Evolutionary conservation across 345 rosid species (phyloP).

Genomic region (Lepidium africanum): DNA sequence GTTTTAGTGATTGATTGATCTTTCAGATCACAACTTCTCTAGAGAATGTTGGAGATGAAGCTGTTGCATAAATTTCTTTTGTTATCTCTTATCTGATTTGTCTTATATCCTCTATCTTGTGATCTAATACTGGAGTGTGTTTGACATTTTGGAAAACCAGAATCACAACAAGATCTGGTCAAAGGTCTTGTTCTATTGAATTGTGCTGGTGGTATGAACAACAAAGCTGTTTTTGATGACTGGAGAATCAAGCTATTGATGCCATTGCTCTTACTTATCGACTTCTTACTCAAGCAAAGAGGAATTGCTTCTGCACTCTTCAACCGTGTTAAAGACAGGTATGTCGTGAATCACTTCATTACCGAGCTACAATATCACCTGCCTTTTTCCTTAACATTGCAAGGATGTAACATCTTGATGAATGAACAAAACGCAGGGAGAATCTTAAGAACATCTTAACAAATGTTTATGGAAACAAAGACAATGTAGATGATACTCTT

Average conservation of each 20-base stretch:
- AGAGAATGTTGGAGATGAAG: background rate
- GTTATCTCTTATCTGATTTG: background rate
- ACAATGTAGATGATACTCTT: slow-evolving; percentile 68
- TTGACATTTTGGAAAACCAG: slow-evolving; percentile 24
- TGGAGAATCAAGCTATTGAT: slow-evolving; percentile 86
- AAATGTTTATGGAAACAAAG: slow-evolving; percentile 72
- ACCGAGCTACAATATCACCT: background rate
- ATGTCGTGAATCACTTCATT: background rate
- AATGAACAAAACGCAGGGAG: slow-evolving; percentile 42
- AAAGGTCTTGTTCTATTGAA: slow-evolving; percentile 77
- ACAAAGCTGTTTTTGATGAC: slow-evolving; percentile 87
- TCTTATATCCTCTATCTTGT: background rate
- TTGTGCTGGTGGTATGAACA: slow-evolving; percentile 96
- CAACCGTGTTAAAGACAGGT: slow-evolving; percentile 70
- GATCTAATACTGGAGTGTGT: background rate
- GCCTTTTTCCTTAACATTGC: background rate
- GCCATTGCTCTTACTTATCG: slow-evolving; percentile 70
- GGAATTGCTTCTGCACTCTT: slow-evolving; percentile 62
- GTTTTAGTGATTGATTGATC: background rate
- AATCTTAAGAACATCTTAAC: slow-evolving; percentile 53
- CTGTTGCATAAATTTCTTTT: background rate
- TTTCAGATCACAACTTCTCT: background rate
- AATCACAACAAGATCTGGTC: slow-evolving; percentile 40
- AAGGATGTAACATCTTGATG: background rate
- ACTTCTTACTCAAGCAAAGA: slow-evolving; percentile 63